A percentile compares a stretch with the other conserved stretches of the same genome.
Conservation (phyloP, 2,329 filamentous ascomycete genomes). For the Penicillium polonicum region DNA sequence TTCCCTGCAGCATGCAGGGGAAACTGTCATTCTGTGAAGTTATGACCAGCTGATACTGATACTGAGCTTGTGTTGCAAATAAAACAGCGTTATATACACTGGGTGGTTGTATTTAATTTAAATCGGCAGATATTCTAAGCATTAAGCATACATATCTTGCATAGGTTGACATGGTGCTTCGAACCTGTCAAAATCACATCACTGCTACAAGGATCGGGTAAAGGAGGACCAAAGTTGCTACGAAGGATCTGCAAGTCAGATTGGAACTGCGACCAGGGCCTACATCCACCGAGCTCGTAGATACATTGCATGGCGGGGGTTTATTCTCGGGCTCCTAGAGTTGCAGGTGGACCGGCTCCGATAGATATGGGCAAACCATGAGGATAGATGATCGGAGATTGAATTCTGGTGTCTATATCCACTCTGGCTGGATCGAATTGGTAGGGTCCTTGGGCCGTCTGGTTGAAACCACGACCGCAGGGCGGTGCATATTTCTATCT, state of each 20-base stretch:
- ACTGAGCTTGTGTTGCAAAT: too few relatives aligned
- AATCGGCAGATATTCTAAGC: neutral
- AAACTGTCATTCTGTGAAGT: neutral
- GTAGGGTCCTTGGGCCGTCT: neutral
- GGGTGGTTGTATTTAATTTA: neutral
- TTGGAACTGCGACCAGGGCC: neutral
- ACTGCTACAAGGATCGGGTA: neutral
- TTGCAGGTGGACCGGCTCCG: neutral
- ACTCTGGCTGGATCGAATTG: neutral
- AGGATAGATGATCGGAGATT: neutral
- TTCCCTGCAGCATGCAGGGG: conserved; percentile 7
- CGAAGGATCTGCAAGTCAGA: neutral
- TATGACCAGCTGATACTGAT: neutral
- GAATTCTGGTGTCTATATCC: conserved; percentile 1
- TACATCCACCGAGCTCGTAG: neutral
- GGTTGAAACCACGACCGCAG: neutral
- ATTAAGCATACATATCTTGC: neutral
- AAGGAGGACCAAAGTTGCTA: neutral
- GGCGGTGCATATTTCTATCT: neutral
- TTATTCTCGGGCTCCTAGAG: neutral
- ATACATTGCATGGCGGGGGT: neutral
- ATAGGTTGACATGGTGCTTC: too few relatives aligned
- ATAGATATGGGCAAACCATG: neutral
- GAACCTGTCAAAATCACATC: neutral
- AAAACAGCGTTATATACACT: neutral